Evolutionary conservation across 179 eudicot species (phyloP), one percentile per base, ranked within the genome.

Genomic region (Silene noctiflora): DNA sequence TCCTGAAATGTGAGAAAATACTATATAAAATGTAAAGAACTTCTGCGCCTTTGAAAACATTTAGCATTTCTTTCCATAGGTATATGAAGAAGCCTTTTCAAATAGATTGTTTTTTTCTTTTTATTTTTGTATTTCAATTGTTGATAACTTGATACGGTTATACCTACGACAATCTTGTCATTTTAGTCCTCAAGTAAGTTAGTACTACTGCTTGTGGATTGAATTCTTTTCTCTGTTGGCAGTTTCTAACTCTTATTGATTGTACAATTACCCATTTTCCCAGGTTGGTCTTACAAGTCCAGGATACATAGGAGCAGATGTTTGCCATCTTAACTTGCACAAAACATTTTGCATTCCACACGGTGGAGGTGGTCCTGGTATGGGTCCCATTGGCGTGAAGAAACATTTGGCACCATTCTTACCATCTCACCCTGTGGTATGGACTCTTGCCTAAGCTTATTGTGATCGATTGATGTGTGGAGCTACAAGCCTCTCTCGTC

Each of bases 371-470:
- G 98, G 98, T 48, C 98, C 98, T 46, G 98, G 98, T 71, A 94
- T 94, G 98, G 98, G 98, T 48, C 98, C 98, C 68, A 94, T 94
- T 85, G 98, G 98, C 75, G 98, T 94, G 79, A 94, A 94, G 89
- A 90, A 94, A 71, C 98, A 94, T 71, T 86, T 94, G 82, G 98
- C 98, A 78, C 97, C 98, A 24, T 94, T 85, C 85, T 80, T 94
- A 76, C 98, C 98, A 51, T 94, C 98, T 2, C 98, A 94, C 84
- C 98, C 98, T 74, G 98, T 94, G 98, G 98, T 94, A 92, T 73
- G 91, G 55, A 58, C 76, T 78, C 60, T 83, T 64, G 42, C 14
- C 61, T 44, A 29, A 33, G 31, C 44, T 39, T 24, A 25, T 33
- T 64, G 67, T 72, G 42, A 20, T 42, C 22, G 11, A 22, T 31